Evolutionary conservation across 208 protist genomes (phyloP).

Genomic region (Crithidia fasciculata): DNA sequence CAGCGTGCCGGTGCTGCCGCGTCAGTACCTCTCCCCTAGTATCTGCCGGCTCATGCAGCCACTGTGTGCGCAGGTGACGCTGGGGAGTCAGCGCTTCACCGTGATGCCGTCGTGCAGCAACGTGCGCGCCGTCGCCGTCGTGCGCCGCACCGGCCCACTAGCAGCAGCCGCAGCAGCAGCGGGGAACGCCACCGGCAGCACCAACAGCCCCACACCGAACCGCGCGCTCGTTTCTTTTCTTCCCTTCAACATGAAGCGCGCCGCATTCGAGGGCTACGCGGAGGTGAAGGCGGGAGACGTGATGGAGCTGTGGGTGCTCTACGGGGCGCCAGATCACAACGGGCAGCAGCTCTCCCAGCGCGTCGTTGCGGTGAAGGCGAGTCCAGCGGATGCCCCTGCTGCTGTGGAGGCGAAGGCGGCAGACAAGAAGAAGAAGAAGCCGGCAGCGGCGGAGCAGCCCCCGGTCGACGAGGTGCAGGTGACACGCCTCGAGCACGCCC

Average conservation of each 20-base stretch:
- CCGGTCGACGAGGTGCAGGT: constrained; percentile 27
- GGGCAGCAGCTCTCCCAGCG: constrained; percentile 60
- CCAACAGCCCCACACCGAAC: not conserved
- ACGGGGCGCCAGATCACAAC: constrained; percentile 79
- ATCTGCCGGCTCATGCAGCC: constrained; percentile 78
- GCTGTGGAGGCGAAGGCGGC: constrained; percentile 9
- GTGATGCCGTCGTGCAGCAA: constrained; percentile 90
- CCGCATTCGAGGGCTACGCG: constrained; percentile 56
- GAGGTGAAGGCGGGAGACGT: constrained; percentile 40
- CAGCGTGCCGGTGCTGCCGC: constrained; percentile 60
- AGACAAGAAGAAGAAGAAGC: constrained; percentile 32
- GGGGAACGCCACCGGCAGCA: not conserved
- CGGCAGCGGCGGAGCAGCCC: constrained; percentile 9
- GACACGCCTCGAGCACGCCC: constrained; percentile 11
- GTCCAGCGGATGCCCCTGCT: not conserved
- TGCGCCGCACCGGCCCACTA: constrained; percentile 18
- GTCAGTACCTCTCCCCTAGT: constrained; percentile 72
- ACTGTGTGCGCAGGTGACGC: constrained; percentile 49
- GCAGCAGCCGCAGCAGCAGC: constrained; percentile 1
- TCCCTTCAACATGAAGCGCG: constrained; percentile 39
- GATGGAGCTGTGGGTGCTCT: constrained; percentile 85
- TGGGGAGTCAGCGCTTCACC: constrained; percentile 50
- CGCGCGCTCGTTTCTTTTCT: constrained; percentile 66
- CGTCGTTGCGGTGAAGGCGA: constrained; percentile 3
- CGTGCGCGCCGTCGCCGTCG: constrained; percentile 71